These are phyloP conservation scores for Sarocladiaceae sp. DNA, from an alignment of 2,329 filamentous ascomycete genomes.

Conservation along the genomic window DNA sequence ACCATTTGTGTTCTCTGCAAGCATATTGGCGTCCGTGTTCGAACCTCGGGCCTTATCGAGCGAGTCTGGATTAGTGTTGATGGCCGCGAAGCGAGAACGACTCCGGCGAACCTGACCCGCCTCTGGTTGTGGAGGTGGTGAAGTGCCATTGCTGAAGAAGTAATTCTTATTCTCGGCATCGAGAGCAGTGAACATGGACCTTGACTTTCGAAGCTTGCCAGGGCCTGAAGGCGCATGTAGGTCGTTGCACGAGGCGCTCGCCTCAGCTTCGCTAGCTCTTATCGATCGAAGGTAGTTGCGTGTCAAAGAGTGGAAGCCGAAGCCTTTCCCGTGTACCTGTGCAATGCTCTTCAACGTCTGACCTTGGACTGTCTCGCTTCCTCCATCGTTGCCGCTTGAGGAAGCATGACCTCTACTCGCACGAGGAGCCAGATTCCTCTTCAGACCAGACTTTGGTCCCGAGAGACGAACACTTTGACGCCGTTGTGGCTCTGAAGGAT, in stretches of 20 bases:
- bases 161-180: slow-evolving; percentile 13
- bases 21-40: too few relatives aligned
- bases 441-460: slow-evolving; percentile 23
- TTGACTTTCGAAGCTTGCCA: slow-evolving; percentile 45
- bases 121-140: slow-evolving; percentile 10
- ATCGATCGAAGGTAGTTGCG: slow-evolving; percentile 1
- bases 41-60: not conserved
- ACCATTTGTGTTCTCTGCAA: too few relatives aligned
- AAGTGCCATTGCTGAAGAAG: slow-evolving; percentile 12
- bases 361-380: not conserved
- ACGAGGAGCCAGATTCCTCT: slow-evolving; percentile 22
- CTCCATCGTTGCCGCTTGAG: not conserved
- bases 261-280: not conserved
- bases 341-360: not conserved
- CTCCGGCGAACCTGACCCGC: slow-evolving; percentile 10
- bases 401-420: slow-evolving; percentile 15
- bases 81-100: slow-evolving; percentile 10
- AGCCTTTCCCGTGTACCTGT: slow-evolving; percentile 1
- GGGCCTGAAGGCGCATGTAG: not conserved
- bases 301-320: slow-evolving; percentile 4
- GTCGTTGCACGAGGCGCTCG: not conserved
- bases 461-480: slow-evolving; percentile 53
- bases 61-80: not conserved
- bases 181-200: slow-evolving; percentile 43
- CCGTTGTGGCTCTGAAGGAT: slow-evolving; percentile 23